Conservation (phyloP, 257 asterid species). For the Datura wrightii region DNA sequence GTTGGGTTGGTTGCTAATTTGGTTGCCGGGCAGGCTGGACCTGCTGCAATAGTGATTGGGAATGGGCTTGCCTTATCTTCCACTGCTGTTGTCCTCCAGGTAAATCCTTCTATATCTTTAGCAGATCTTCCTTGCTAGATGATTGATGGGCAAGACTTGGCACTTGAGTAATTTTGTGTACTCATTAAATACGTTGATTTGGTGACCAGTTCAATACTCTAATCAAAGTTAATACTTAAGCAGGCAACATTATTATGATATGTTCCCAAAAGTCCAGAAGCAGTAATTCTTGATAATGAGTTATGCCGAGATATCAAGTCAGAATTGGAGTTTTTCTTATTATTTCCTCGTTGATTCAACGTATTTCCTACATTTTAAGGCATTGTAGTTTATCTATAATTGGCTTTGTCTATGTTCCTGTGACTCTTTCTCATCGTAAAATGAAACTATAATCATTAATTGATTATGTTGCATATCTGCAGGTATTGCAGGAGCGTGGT, state of each 20-base stretch:
- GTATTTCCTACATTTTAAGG: background rate
- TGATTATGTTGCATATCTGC: constrained; percentile 41
- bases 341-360: background rate
- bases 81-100: constrained; percentile 99
- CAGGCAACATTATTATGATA: background rate
- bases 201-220: constrained; percentile 16
- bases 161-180: background rate
- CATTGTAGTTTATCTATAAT: background rate
- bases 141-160: constrained; percentile 14
- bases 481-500: constrained; percentile 99
- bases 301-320: background rate
- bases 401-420: background rate
- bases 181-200: constrained; percentile 8
- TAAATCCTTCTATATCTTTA: constrained; percentile 38
- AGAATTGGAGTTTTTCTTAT: background rate
- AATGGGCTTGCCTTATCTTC: constrained; percentile 99
- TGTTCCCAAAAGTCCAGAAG: background rate
- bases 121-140: constrained; percentile 20
- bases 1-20: constrained; percentile 78
- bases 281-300: constrained; percentile 1
- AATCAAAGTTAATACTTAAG: constrained; percentile 13
- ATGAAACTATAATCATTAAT: background rate
- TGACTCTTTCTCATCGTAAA: background rate
- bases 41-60: constrained; percentile 97
- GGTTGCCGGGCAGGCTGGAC: constrained; percentile 86